A percentile compares a stretch with the other conserved stretches of the same genome.
Conservation (phyloP, 352 stramenopile species). For the Pilasporangium apinafurcum region DNA sequence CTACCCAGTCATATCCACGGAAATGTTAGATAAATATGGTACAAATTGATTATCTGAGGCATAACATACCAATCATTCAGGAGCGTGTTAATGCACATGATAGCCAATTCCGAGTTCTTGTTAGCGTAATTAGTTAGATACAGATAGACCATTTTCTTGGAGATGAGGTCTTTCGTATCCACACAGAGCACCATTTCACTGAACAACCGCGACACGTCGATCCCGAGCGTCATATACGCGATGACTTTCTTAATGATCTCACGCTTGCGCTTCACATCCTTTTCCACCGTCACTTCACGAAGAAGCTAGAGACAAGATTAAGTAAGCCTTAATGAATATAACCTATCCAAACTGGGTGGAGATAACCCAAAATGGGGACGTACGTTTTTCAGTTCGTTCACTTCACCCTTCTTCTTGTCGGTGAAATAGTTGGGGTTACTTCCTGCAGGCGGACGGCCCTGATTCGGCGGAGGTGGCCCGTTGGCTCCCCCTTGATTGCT, state of each 20-base stretch:
- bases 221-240: slow-evolving; percentile 99
- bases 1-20: slow-evolving; percentile 11
- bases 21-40: too few species aligned
- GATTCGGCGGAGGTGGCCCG: slow-evolving; percentile 1
- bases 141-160: slow-evolving; percentile 99
- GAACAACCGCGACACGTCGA: slow-evolving; percentile 99
- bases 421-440: slow-evolving; percentile 78
- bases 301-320: too few species aligned
- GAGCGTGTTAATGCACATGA: slow-evolving; percentile 99
- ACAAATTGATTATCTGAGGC: too few species aligned
- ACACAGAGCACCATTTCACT: slow-evolving; percentile 98
- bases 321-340: too few species aligned
- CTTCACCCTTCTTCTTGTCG: slow-evolving; percentile 94
- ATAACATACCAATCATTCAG: slow-evolving; percentile 94
- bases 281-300: slow-evolving; percentile 95
- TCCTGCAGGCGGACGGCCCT: slow-evolving; percentile 12
- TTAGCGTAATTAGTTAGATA: slow-evolving; percentile 99
- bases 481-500: slow-evolving; percentile 1
- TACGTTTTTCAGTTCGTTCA: slow-evolving; percentile 94
- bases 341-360: not conserved
- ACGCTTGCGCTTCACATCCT: slow-evolving; percentile 95
- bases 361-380: too few species aligned
- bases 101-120: slow-evolving; percentile 97
- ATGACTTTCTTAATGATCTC: slow-evolving; percentile 99
- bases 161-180: slow-evolving; percentile 97